phyloP scores from a whole-genome alignment of 179 eudicot species.

The Corrigiola litoralis region DNA sequence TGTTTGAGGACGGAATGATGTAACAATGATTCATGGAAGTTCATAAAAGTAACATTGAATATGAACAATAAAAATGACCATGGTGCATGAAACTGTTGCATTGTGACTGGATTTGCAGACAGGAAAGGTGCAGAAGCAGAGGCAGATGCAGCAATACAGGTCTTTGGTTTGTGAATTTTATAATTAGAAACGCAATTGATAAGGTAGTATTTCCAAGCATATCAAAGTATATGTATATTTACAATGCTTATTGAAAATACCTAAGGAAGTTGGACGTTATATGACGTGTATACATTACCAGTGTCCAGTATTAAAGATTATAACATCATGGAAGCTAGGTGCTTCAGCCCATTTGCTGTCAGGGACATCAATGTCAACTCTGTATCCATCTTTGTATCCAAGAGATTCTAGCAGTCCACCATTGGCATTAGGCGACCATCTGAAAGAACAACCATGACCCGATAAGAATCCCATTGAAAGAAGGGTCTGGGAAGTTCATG shows the following conservation, averaged over 20 bases:
- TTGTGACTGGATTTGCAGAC: not conserved
- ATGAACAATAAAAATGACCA: not conserved
- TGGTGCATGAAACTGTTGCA: not conserved
- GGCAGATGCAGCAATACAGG: too few species aligned
- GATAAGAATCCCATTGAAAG: too few species aligned
- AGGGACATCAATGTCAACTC: slow-evolving; percentile 87
- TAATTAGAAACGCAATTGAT: too few species aligned
- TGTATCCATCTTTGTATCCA: slow-evolving; percentile 86
- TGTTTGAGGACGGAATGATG: too few species aligned
- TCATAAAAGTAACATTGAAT: not conserved
- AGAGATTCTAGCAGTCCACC: slow-evolving; percentile 70
- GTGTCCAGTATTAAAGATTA: slow-evolving; percentile 86
- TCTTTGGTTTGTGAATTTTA: too few species aligned
- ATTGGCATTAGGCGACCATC: slow-evolving; percentile 67
- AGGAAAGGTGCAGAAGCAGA: not conserved
- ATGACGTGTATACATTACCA: slow-evolving; percentile 43
- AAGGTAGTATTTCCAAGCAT: too few species aligned
- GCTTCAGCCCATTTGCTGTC: slow-evolving; percentile 85
- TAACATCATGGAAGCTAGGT: slow-evolving; percentile 74
- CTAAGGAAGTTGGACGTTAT: not conserved
- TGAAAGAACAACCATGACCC: slow-evolving; percentile 23
- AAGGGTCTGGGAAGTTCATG: too few species aligned
- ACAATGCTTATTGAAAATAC: not conserved
- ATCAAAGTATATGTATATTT: not conserved
- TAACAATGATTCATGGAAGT: too few species aligned